Base-by-base conservation (phyloP, 768 basidiomycete species). In the Steccherinum ochraceum region DNA sequence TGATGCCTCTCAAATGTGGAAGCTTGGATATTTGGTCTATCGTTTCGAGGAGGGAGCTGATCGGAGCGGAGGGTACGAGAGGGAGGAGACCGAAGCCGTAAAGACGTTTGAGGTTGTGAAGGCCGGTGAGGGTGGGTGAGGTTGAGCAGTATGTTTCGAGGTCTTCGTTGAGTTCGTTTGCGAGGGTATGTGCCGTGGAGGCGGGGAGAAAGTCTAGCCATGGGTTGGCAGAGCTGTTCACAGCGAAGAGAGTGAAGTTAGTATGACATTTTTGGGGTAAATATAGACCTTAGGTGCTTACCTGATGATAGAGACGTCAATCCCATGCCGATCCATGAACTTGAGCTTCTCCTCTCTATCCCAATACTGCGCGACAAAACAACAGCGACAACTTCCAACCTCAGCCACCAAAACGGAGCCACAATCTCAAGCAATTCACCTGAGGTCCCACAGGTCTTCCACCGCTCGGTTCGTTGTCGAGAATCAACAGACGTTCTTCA, bases 201-300 rank as follows among this genome's bases (percentile, higher is more conserved):
- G 86, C 78, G 3, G 84, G 65, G 20, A 94, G 76, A 61, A 93
- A 93, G 65, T 94, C 92, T 27, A 93, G 78, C 91, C 91, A 94
- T 7, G 91, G 92, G 61, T 94, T 93, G 23, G 91, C 91, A 21
- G 87, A 79, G 63, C 89, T 90, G 58, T 5, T n/a, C n/a, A n/a
- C n/a, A 19, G 11, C 2, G 12, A 19, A 12, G 25, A 7, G 30
- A 16, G 30, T 35, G 7, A 7, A 35, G 30, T 35, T 7, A 35
- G 30, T 35, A 35, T 16, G 30, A 16, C 16, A 7, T n/a, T n/a
- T n/a, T n/a, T 40, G 25, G 30, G 40, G 25, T 26, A 18, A 49
- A n/a, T n/a, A n/a, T n/a, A n/a, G n/a, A n/a, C n/a, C n/a, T n/a
- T n/a, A n/a, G n/a, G n/a, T n/a, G 23, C 62, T 19, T 50, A 84